Evolutionary conservation across 192 early-diverging fungal species (phyloP).

Genomic region (Funneliformis mosseae): DNA sequence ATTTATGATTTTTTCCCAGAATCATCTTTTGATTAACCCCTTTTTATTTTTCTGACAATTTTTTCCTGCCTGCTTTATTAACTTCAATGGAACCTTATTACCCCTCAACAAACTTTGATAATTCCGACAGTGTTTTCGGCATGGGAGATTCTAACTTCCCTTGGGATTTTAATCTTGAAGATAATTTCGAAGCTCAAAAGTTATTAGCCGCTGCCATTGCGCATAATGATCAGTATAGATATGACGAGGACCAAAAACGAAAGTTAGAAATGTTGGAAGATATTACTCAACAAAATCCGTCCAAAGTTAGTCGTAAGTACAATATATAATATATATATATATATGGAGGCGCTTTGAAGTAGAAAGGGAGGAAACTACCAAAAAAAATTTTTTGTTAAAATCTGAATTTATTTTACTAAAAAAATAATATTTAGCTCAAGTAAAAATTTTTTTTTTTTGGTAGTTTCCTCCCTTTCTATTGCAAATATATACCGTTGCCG

Average conservation of each 20-base stretch:
- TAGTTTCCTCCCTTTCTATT: too few relatives aligned
- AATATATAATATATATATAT: neutral
- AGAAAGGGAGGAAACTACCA: too few relatives aligned
- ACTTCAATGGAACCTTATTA: neutral
- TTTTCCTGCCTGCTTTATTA: neutral
- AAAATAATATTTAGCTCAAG: too few relatives aligned
- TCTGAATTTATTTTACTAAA: too few relatives aligned
- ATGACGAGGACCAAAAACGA: constrained; percentile 47
- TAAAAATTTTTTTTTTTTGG: too few relatives aligned
- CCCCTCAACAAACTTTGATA: neutral
- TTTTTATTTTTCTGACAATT: neutral
- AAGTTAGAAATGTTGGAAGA: constrained; percentile 40
- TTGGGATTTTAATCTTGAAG: constrained; percentile 37
- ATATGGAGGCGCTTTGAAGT: too few relatives aligned
- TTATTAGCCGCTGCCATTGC: constrained; percentile 48
- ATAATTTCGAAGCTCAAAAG: constrained; percentile 48
- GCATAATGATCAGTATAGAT: constrained; percentile 45
- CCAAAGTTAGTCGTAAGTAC: constrained; percentile 36
- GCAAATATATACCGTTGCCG: too few relatives aligned
- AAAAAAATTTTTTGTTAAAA: too few relatives aligned
- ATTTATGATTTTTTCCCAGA: neutral
- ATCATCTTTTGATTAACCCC: neutral
- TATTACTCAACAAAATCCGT: constrained; percentile 22
- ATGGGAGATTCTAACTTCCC: neutral
- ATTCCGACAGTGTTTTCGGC: neutral